phyloP scores from a whole-genome alignment of 805 yeast species.

The Yarrowia divulgata region DNA sequence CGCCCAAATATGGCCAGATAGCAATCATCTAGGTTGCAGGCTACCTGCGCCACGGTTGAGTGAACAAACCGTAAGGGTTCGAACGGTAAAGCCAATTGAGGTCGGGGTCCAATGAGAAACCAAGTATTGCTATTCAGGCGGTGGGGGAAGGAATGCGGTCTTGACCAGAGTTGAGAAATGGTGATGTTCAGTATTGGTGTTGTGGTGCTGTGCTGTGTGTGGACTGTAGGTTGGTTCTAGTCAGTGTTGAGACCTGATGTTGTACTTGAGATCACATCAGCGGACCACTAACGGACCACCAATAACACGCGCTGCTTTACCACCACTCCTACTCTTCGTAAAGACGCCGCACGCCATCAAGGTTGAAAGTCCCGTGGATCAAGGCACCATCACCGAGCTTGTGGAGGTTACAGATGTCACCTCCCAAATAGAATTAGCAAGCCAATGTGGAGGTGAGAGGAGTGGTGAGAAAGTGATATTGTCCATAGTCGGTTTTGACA shows the following conservation, averaged over 20 bases:
- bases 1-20: background rate
- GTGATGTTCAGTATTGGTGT: no score
- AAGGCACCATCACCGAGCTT: constrained; percentile 22
- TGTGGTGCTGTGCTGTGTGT: no score
- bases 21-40: constrained; percentile 26
- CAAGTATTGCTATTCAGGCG: constrained; percentile 3
- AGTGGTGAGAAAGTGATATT: no score
- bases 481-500: no score
- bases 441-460: background rate
- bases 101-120: background rate
- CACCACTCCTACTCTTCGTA: no score
- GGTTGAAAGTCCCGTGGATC: constrained; percentile 17
- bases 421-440: constrained; percentile 14
- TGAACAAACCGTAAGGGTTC: constrained; percentile 6
- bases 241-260: no score
- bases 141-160: no score
- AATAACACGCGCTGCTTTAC: no score
- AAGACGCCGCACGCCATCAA: constrained; percentile 13
- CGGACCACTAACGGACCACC: no score
- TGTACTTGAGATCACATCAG: no score
- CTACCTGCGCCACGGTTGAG: background rate
- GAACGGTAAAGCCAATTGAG: constrained; percentile 16
- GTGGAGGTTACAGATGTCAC: background rate
- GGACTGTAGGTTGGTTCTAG: no score
- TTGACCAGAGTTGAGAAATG: no score